A percentile compares a stretch with the other conserved stretches of the same genome.
Conservation (phyloP, 352 stramenopile species). For the Phytophthora citrophthora region DNA sequence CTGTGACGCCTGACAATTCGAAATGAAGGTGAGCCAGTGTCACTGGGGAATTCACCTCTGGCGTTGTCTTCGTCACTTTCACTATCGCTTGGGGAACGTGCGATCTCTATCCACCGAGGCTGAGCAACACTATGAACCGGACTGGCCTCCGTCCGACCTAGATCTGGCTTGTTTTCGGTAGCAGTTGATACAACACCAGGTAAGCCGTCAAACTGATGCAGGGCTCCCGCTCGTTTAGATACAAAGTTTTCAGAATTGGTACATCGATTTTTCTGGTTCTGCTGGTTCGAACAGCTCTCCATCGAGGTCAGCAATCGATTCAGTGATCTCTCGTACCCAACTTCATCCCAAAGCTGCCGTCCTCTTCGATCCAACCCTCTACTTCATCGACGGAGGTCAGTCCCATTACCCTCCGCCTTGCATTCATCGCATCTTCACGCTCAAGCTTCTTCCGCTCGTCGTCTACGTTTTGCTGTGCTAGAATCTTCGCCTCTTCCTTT, state of each 20-base stretch:
- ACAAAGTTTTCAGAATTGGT: neutral
- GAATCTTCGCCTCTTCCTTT: slow-evolving; percentile 14
- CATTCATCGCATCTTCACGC: slow-evolving; percentile 42
- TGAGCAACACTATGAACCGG: too few species aligned
- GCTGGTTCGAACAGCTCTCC: slow-evolving; percentile 6
- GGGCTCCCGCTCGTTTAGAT: neutral
- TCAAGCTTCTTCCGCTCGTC: slow-evolving; percentile 32
- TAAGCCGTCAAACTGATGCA: slow-evolving; percentile 23
- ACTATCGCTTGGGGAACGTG: too few species aligned
- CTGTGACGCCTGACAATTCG: too few species aligned
- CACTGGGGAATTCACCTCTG: too few species aligned
- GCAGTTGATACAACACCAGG: neutral
- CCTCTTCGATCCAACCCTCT: slow-evolving; percentile 46
- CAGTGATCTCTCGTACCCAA: slow-evolving; percentile 7
- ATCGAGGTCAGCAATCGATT: slow-evolving; percentile 18
- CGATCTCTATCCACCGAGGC: too few species aligned
- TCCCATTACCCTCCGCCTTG: slow-evolving; percentile 57
- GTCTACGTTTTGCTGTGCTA: slow-evolving; percentile 28
- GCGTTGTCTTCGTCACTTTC: too few species aligned
- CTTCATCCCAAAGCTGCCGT: slow-evolving; percentile 8
- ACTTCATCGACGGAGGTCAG: slow-evolving; percentile 54
- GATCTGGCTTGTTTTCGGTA: too few species aligned
- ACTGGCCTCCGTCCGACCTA: too few species aligned
- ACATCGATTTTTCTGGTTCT: neutral
- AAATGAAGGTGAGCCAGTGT: too few species aligned